These are phyloP conservation scores for Corniculantispora saksenae DNA, from an alignment of 2,329 filamentous ascomycete genomes.

Conservation along the genomic window DNA sequence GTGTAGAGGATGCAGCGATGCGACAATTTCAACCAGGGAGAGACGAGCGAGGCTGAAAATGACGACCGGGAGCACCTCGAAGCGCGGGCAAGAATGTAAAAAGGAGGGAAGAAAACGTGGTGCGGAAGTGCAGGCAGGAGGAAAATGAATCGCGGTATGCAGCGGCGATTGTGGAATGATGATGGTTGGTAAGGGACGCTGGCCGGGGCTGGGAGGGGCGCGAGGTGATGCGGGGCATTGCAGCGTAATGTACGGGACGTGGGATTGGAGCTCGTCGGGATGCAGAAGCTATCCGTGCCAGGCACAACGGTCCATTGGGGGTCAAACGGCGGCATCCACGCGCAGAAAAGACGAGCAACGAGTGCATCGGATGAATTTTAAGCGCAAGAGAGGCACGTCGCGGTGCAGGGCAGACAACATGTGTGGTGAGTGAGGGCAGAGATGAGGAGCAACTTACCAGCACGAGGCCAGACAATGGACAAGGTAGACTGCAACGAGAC, in stretches of 20 bases:
- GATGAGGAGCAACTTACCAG: conserved; percentile 18
- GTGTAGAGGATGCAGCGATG: not conserved
- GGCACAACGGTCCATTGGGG: conserved; percentile 12
- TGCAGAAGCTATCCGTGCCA: conserved; percentile 11
- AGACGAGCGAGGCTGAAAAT: not conserved
- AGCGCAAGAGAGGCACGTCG: no score
- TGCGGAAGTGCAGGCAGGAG: not conserved
- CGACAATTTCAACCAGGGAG: not conserved
- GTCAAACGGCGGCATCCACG: not conserved
- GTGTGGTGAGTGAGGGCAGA: conserved; percentile 10
- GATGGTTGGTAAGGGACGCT: conserved; percentile 15
- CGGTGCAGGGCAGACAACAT: no score
- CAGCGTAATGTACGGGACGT: conserved; percentile 17
- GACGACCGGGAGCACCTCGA: not conserved
- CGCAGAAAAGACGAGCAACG: not conserved
- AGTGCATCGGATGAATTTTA: not conserved
- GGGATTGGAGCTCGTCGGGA: conserved; percentile 13
- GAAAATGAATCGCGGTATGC: conserved; percentile 4
- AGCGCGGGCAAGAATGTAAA: not conserved
- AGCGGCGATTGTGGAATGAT: conserved; percentile 17
- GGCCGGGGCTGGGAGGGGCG: conserved; percentile 19
- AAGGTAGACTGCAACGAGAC: not conserved
- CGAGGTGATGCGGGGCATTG: conserved; percentile 20
- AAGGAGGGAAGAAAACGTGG: not conserved
- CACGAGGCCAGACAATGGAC: conserved; percentile 7